phyloP scores from a whole-genome alignment of 2,329 filamentous ascomycete genomes.

The Aspergillus novofumigatus region DNA sequence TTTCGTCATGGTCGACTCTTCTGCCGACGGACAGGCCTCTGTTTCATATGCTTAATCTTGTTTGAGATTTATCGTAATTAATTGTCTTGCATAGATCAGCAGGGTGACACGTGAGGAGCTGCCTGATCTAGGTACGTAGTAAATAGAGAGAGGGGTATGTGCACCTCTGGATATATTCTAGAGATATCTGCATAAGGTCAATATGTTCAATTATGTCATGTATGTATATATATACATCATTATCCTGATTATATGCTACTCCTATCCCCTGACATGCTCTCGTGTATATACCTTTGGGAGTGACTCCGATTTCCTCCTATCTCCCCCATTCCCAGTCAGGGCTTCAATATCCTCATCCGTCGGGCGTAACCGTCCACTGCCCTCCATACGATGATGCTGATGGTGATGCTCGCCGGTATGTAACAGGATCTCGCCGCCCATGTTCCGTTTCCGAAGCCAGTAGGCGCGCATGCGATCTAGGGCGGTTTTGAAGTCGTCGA shows the following conservation, averaged over 20 bases:
- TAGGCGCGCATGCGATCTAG: conserved; percentile 38
- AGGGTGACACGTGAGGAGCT: background rate
- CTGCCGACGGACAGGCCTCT: background rate
- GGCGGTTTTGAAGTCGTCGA: conserved; percentile 65
- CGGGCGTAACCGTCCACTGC: background rate
- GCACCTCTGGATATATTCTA: too few relatives aligned
- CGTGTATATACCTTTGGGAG: conserved; percentile 1
- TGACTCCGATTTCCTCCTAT: background rate
- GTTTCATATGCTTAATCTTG: background rate
- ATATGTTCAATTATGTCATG: background rate
- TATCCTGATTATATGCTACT: too few relatives aligned
- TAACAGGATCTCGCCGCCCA: conserved; percentile 15
- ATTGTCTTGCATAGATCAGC: too few relatives aligned
- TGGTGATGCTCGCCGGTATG: background rate
- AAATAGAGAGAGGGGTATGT: too few relatives aligned
- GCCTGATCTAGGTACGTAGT: too few relatives aligned
- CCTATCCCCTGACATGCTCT: background rate
- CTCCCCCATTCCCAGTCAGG: background rate
- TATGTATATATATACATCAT: background rate
- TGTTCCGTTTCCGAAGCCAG: conserved; percentile 29
- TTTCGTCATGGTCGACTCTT: background rate
- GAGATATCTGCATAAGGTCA: too few relatives aligned
- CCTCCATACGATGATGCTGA: background rate
- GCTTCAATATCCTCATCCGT: background rate
- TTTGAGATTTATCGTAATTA: background rate